Percentiles rank a stretch among this genome's conserved stretches.
These are phyloP conservation scores for Naganishia liquefaciens DNA, from an alignment of 1,284 basidiomycete species.

Conservation along the genomic window DNA sequence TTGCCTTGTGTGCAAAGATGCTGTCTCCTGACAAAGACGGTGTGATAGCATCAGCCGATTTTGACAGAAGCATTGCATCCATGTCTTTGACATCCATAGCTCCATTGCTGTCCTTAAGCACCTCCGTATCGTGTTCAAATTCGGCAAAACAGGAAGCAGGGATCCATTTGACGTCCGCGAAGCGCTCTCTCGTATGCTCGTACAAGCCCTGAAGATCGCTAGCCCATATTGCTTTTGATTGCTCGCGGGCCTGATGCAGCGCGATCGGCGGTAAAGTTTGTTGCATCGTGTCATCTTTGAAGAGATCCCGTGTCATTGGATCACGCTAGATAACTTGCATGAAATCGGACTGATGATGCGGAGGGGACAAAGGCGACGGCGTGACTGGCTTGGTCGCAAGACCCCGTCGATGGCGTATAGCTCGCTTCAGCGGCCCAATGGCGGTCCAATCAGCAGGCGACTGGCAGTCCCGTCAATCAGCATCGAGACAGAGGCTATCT, in stretches of 20 bases:
- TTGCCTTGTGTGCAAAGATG: constrained; percentile 87
- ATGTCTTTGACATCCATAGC: not conserved
- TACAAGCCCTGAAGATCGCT: constrained; percentile 73
- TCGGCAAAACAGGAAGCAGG: constrained; percentile 59
- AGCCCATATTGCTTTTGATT: constrained; percentile 64
- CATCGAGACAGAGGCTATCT: not conserved
- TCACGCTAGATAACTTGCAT: not conserved
- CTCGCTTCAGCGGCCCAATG: not conserved
- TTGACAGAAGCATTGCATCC: constrained; percentile 2
- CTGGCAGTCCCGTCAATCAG: not conserved
- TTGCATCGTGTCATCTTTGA: not conserved
- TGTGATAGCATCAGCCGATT: not conserved
- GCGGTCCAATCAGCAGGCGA: not conserved
- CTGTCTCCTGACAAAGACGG: constrained; percentile 57
- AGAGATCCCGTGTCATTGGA: constrained; percentile 1
- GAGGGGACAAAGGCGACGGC: not conserved
- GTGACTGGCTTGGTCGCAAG: not conserved
- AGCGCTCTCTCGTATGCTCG: constrained; percentile 74
- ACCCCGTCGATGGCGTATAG: not conserved
- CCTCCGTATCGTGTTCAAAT: constrained; percentile 22
- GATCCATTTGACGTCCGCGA: constrained; percentile 86
- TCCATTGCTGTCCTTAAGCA: not conserved
- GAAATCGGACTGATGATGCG: too few relatives aligned
- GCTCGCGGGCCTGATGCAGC: constrained; percentile 41
- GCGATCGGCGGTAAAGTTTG: constrained; percentile 26